phyloP scores from a whole-genome alignment of 768 basidiomycete genomes.

The Rhizopogon rudus region DNA sequence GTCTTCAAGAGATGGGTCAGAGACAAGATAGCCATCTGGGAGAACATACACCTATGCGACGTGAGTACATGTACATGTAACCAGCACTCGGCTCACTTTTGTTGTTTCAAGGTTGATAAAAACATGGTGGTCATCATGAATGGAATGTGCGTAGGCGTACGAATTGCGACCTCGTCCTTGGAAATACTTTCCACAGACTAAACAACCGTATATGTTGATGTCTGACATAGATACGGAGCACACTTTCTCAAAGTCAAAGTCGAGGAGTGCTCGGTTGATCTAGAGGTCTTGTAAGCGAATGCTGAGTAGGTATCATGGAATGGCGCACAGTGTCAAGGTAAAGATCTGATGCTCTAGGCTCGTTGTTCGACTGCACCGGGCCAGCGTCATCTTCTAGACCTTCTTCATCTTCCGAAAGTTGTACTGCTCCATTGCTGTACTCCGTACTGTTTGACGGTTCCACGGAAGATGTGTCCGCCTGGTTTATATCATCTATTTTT shows the following conservation, averaged over 20 bases:
- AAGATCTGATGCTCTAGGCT: conserved; percentile 65
- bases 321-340: conserved; percentile 87
- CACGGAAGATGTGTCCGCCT: not conserved
- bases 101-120: conserved; percentile 94
- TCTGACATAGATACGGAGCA: conserved; percentile 96
- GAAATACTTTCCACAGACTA: conserved; percentile 98
- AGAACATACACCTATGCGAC: conserved; percentile 82
- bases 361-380: conserved; percentile 15
- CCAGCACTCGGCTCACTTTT: conserved; percentile 51
- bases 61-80: not conserved
- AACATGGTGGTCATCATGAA: conserved; percentile 97
- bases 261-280: conserved; percentile 88
- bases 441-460: conserved; percentile 8
- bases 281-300: conserved; percentile 25
- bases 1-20: conserved; percentile 95
- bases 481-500: conserved; percentile 15
- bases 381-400: conserved; percentile 24
- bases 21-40: conserved; percentile 94
- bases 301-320: conserved; percentile 8
- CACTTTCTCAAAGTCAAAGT: conserved; percentile 99
- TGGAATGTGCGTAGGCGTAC: conserved; percentile 95
- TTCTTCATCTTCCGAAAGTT: conserved; percentile 18
- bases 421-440: conserved; percentile 5
- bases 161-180: conserved; percentile 93
- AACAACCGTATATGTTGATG: conserved; percentile 96